Conservation (phyloP, 352 stramenopile genomes). For the Pythium pyrilobum region DNA sequence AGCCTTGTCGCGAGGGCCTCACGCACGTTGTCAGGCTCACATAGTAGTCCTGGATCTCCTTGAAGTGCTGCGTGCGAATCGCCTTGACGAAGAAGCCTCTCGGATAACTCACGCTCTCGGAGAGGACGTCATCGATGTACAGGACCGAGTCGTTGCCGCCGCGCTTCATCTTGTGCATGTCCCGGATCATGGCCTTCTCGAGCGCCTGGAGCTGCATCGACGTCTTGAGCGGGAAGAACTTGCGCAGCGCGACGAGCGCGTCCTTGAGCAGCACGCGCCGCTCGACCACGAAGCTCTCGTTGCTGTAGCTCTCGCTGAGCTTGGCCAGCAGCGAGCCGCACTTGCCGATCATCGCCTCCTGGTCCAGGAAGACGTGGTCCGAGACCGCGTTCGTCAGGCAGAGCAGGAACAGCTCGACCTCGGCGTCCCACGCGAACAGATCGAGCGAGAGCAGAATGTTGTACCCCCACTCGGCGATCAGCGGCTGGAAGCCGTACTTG, state of each 20-base stretch:
- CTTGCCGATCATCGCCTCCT: slow-evolving; percentile 56
- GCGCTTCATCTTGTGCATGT: slow-evolving; percentile 78
- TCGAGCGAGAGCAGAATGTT: slow-evolving; percentile 72
- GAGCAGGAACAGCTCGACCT: slow-evolving; percentile 75
- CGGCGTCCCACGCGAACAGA: slow-evolving; percentile 63
- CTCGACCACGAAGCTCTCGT: slow-evolving; percentile 51
- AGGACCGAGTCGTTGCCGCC: slow-evolving; percentile 63
- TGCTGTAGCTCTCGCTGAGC: slow-evolving; percentile 45
- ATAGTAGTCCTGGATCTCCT: slow-evolving; percentile 82
- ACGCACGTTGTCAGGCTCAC: slow-evolving; percentile 40
- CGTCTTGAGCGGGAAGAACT: slow-evolving; percentile 78
- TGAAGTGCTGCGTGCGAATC: slow-evolving; percentile 75
- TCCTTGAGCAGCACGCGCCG: slow-evolving; percentile 65
- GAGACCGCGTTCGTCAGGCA: slow-evolving; percentile 64
- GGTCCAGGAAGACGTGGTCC: slow-evolving; percentile 64
- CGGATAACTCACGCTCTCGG: slow-evolving; percentile 35
- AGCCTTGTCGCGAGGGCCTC: background rate
- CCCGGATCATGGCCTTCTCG: slow-evolving; percentile 67
- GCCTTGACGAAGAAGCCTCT: slow-evolving; percentile 75
- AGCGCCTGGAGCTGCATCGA: slow-evolving; percentile 64
- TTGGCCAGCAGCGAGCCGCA: slow-evolving; percentile 44
- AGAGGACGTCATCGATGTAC: slow-evolving; percentile 70
- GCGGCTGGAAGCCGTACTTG: slow-evolving; percentile 76
- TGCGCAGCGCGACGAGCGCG: slow-evolving; percentile 58
- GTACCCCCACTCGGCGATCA: slow-evolving; percentile 84